Base-by-base conservation (phyloP, 768 basidiomycete genomes). In the Amanita inopinata region DNA sequence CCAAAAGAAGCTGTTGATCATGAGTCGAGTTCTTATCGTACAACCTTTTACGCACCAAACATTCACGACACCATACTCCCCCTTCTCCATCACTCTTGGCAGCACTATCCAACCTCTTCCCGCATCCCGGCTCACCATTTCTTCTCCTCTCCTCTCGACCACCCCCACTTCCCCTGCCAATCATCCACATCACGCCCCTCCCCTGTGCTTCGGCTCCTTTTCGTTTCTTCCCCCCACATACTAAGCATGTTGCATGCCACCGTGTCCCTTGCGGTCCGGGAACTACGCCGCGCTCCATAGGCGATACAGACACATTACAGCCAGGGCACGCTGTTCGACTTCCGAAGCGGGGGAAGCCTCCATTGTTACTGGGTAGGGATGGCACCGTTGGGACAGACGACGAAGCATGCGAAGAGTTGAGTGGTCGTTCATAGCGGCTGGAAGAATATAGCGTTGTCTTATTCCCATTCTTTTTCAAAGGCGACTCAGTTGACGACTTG, bases 241-340 rank as follows among this genome's bases (percentile, higher is more conserved):
- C 70, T 37, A 91, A 68, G 58, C 88, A 91, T 28, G 69, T 55
- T 5, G 71, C 66, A 57, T 91, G 88, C 88, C 88, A 91, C 48
- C 74, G 73, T 23, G 80, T 79, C 25, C 83, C 83, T 46, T 84
- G 80, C 17, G 88, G 88, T 3, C 88, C 88, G 19, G 85, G 80
- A 28, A 91, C 82, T 22, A 90, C 86, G 6, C 88, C 88, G 45
- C 74, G 69, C 53, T 90, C 88, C 86, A 91, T 89, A 1, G 74
- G 74, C 11, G 83, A 84, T 9, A 90, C 88, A 0, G 74, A 55
- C 51, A 73, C 77, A 40, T 66, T 67, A 57, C 88, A 91, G 18
- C 83, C 86, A 7, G 86, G 85, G 52, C 88, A 91, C 19, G 66
- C 50, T n/a, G 67, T 62, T 24, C 69, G 66, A 37, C 71, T 69